phyloP scores from a whole-genome alignment of 352 stramenopile genomes.

The Phytophthora kernoviae region DNA sequence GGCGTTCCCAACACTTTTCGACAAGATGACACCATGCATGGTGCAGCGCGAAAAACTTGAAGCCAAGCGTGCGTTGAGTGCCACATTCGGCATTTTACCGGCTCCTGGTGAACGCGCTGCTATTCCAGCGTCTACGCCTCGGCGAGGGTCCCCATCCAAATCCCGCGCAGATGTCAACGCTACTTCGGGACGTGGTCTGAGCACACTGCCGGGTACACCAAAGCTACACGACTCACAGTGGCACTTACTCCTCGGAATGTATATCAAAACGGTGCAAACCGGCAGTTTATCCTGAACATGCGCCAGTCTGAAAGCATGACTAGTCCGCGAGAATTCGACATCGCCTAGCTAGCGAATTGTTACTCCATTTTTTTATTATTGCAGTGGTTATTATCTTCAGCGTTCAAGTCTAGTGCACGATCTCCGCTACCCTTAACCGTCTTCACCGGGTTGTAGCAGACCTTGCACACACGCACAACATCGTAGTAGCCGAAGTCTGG shows the following conservation, averaged over 20 bases:
- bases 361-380: background rate
- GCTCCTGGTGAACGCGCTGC: background rate
- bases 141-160: background rate
- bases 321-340: conserved; percentile 4
- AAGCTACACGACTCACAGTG: conserved; percentile 37
- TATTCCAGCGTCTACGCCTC: background rate
- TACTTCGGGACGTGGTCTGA: background rate
- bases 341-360: conserved; percentile 5
- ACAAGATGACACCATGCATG: conserved; percentile 35
- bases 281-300: conserved; percentile 41
- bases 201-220: conserved; percentile 6
- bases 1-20: conserved; percentile 50
- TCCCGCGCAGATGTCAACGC: background rate
- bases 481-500: conserved; percentile 90
- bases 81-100: conserved; percentile 35
- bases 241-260: conserved; percentile 52
- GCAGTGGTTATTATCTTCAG: conserved; percentile 1
- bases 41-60: conserved; percentile 29
- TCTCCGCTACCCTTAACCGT: conserved; percentile 31
- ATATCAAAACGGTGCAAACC: conserved; percentile 45
- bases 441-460: conserved; percentile 85
- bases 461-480: conserved; percentile 79
- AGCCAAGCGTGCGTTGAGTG: conserved; percentile 29
- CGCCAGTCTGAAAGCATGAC: conserved; percentile 6
- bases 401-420: background rate